phyloP scores from a whole-genome alignment of 768 basidiomycete genomes.

The Lactarius indigo region DNA sequence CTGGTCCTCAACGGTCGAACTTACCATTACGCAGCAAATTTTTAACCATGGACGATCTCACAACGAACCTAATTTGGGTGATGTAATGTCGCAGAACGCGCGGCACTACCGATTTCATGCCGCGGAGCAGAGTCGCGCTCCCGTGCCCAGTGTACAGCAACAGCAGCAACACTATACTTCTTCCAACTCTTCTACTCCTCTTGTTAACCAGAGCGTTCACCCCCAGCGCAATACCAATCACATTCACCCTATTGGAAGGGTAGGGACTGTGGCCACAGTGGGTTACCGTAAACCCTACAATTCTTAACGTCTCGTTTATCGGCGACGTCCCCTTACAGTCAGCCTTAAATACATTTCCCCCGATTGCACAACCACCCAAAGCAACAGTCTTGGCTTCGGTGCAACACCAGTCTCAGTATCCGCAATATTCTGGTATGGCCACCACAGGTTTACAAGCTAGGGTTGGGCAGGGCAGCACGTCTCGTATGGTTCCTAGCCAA shows the following conservation, averaged over 20 bases:
- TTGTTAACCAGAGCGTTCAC: neutral
- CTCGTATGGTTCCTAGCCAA: neutral
- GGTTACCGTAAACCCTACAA: neutral
- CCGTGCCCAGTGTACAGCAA: constrained; percentile 1
- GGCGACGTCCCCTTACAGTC: neutral
- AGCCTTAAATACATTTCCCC: neutral
- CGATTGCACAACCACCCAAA: neutral
- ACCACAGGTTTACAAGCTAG: neutral
- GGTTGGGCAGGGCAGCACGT: neutral
- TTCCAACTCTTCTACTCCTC: neutral
- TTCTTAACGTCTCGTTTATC: neutral
- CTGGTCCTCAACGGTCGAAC: neutral
- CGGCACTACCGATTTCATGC: neutral
- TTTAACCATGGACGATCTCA: constrained; percentile 3
- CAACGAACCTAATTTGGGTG: neutral
- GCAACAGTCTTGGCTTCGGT: neutral
- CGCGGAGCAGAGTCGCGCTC: neutral
- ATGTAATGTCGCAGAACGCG: neutral
- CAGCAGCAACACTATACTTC: neutral
- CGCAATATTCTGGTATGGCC: neutral
- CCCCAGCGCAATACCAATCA: neutral
- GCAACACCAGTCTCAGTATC: neutral
- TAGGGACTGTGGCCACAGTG: neutral
- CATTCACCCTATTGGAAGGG: neutral
- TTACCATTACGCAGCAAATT: neutral